phyloP scores from a whole-genome alignment of 768 basidiomycete species.

The Rhizopogon rudus region DNA sequence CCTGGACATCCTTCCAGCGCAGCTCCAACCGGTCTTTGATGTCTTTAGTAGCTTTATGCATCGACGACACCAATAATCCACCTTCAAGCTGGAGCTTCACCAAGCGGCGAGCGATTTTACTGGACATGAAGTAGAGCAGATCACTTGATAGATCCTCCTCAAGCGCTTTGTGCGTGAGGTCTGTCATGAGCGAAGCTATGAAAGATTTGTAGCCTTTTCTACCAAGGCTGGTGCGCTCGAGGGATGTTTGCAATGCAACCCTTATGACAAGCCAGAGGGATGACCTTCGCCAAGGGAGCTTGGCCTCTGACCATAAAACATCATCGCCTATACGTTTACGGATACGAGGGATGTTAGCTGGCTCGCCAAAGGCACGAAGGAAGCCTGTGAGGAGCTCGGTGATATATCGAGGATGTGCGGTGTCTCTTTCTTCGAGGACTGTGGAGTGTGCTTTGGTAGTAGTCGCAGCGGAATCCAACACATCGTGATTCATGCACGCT shows the following conservation, averaged over 20 bases:
- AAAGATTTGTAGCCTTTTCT: slow-evolving; percentile 40
- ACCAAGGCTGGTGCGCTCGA: slow-evolving; percentile 10
- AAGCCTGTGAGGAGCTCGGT: slow-evolving; percentile 42
- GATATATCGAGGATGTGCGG: slow-evolving; percentile 37
- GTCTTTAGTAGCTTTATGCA: slow-evolving; percentile 30
- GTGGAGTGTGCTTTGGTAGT: slow-evolving; percentile 32
- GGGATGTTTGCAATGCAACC: slow-evolving; percentile 28
- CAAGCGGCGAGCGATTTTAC: too few relatives aligned
- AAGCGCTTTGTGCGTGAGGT: slow-evolving; percentile 17
- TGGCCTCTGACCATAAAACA: slow-evolving; percentile 14
- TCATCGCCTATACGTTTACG: slow-evolving; percentile 30
- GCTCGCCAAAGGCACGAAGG: slow-evolving; percentile 27
- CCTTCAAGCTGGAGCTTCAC: too few relatives aligned
- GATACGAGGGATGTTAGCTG: slow-evolving; percentile 17
- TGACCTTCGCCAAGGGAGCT: slow-evolving; percentile 30
- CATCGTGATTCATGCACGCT: slow-evolving; percentile 24
- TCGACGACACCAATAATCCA: slow-evolving; percentile 6
- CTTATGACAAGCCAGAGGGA: slow-evolving; percentile 33
- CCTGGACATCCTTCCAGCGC: slow-evolving; percentile 30
- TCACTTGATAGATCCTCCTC: too few relatives aligned
- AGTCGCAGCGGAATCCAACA: slow-evolving; percentile 23
- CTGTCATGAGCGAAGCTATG: slow-evolving; percentile 35
- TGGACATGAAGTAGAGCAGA: too few relatives aligned
- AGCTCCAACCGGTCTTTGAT: slow-evolving; percentile 18
- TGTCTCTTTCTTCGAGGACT: slow-evolving; percentile 16